These are phyloP conservation scores for Candida easanensis DNA, from an alignment of 805 yeast species.

Conservation along the genomic window DNA sequence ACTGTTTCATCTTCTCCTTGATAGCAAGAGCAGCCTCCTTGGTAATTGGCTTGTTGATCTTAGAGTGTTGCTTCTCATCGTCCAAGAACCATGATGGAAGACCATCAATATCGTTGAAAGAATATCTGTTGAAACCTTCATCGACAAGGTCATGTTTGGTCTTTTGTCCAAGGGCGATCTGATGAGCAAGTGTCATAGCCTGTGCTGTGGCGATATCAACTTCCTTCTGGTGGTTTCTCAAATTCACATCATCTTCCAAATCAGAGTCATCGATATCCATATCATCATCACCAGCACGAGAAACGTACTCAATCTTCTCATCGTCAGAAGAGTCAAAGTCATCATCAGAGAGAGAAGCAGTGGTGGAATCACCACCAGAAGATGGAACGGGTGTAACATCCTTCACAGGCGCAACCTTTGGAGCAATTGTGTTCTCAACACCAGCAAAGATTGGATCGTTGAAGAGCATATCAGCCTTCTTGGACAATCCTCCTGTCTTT, in stretches of 20 bases:
- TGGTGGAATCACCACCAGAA: constrained; percentile 17
- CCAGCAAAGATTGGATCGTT: constrained; percentile 53
- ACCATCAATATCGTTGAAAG: constrained; percentile 88
- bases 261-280: constrained; percentile 39
- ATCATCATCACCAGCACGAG: constrained; percentile 37
- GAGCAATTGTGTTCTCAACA: constrained; percentile 36
- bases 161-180: constrained; percentile 85
- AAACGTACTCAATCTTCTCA: constrained; percentile 46
- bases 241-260: constrained; percentile 47
- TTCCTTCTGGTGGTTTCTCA: constrained; percentile 53
- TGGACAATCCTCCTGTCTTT: constrained; percentile 35
- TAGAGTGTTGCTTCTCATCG: constrained; percentile 85
- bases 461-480: constrained; percentile 44
- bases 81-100: constrained; percentile 97
- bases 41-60: constrained; percentile 86
- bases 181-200: constrained; percentile 98
- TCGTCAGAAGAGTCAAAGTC: constrained; percentile 22
- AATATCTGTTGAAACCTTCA: constrained; percentile 88
- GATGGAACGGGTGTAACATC: constrained; percentile 11
- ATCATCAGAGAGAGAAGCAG: constrained; percentile 26
- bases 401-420: constrained; percentile 3
- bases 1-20: constrained; percentile 69
- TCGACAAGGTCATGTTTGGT: constrained; percentile 82
- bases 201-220: constrained; percentile 88
- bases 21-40: constrained; percentile 86